Evolutionary conservation across 2,329 filamentous ascomycete genomes (phyloP), one percentile per base, ranked within the genome.

Genomic region (Venturia oleaginea): DNA sequence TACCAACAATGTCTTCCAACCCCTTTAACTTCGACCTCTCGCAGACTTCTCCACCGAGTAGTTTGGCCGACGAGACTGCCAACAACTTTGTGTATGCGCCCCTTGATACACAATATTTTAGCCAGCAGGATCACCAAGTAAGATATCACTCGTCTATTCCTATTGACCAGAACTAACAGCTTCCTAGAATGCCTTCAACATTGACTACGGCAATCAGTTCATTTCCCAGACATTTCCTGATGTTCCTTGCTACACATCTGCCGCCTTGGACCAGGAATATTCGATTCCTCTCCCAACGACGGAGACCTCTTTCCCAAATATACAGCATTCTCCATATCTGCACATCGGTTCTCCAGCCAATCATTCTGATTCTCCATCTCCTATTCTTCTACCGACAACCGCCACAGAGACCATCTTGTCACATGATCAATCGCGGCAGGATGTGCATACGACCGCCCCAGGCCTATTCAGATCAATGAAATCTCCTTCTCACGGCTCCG

Each of bases 1-100:
- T 37, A 19, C 59, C 43, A 32, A 62, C 27, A 40, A 62, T 62
- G 61, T 62, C 61, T 51, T 46, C 61, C 27, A 37, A 62, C 42
- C n/a, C 1, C 10, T 54, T 43, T 22, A 17, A 54, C 17, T 54
- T 46, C 42, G 61, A 62, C 7, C 13, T 57, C n/a, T 57, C 51
- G 15, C 51, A 57, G 51, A 5, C 7, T n/a, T 38, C 32, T 54
- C 61, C 51, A 62, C 7, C 51, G 51, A 48, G 32, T 34, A 24
- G 32, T 34, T 22, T 42, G 17, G 30, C 22, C 13, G 22, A 38
- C 22, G 4, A 62, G 24, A 4, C 24, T n/a, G 24, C 17, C 42
- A 19, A 48, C 19, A 42, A 15, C 30, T 43, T 62, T 40, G 46
- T 62, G 40, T 62, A 27, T 51, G n/a, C 61, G 7, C n/a, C 32